phyloP scores from a whole-genome alignment of 345 rosid species.

The Xanthoceras sorbifolium region DNA sequence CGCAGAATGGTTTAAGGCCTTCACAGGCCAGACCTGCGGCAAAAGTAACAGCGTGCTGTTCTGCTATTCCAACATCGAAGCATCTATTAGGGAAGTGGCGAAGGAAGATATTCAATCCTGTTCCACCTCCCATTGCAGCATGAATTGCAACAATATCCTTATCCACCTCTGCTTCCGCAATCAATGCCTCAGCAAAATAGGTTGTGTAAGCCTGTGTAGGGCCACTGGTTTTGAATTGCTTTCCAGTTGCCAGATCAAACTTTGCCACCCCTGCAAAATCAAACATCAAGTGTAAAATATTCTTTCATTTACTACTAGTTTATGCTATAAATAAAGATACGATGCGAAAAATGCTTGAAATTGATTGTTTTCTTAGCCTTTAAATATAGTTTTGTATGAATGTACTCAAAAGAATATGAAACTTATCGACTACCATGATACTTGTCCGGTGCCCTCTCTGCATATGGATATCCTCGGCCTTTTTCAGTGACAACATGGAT shows the following conservation, averaged over 20 bases:
- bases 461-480: conserved; percentile 97
- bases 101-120: conserved; percentile 81
- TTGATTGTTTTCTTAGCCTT: too few relatives aligned
- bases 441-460: conserved; percentile 92
- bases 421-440: conserved; percentile 63
- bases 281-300: background rate
- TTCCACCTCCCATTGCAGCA: conserved; percentile 99
- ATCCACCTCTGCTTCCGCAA: conserved; percentile 90
- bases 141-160: conserved; percentile 87
- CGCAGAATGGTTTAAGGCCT: conserved; percentile 92
- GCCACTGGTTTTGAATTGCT: conserved; percentile 76
- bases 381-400: too few relatives aligned
- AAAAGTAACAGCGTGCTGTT: conserved; percentile 96
- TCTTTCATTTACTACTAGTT: background rate
- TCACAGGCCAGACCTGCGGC: conserved; percentile 98
- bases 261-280: conserved; percentile 75
- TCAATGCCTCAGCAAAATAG: conserved; percentile 89
- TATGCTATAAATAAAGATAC: background rate
- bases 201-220: conserved; percentile 79
- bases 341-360: too few relatives aligned
- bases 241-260: conserved; percentile 92
- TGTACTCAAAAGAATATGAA: background rate
- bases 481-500: conserved; percentile 98
- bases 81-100: conserved; percentile 85
- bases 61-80: conserved; percentile 95